Conservation (phyloP, 108 stramenopile species). For the Stephanodiscus triporus region DNA sequence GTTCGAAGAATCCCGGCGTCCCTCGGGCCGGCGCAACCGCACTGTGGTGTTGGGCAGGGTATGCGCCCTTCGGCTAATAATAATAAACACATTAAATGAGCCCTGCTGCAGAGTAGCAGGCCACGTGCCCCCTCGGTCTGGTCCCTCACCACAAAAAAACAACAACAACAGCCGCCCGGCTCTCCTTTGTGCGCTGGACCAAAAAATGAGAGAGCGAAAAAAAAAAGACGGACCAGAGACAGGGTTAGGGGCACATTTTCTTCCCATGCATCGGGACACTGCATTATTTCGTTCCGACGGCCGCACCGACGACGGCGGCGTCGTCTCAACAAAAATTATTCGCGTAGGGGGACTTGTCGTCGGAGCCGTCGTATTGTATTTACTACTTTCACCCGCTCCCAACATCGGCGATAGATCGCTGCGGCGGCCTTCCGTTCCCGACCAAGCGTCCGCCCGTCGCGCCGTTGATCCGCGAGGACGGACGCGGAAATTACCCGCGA, state of each 20-base stretch:
- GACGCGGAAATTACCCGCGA: conserved; percentile 45
- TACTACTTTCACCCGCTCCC: conserved; percentile 30
- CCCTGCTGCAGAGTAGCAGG: too few relatives aligned
- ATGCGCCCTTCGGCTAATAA: too few relatives aligned
- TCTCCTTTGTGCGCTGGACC: too few relatives aligned
- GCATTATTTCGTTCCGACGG: neutral
- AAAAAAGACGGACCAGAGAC: too few relatives aligned
- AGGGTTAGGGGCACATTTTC: neutral
- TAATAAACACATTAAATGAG: too few relatives aligned
- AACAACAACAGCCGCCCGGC: too few relatives aligned
- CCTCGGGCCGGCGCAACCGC: too few relatives aligned
- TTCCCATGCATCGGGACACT: conserved; percentile 6
- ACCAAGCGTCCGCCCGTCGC: neutral
- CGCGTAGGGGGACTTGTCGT: conserved; percentile 26
- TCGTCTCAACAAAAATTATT: conserved; percentile 3
- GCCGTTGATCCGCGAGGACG: conserved; percentile 36
- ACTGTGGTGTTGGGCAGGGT: too few relatives aligned
- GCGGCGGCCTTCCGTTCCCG: neutral
- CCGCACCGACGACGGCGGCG: conserved; percentile 7
- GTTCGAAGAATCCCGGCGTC: too few relatives aligned
- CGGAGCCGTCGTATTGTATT: conserved; percentile 13
- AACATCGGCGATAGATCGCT: conserved; percentile 18
- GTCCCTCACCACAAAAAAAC: too few relatives aligned
- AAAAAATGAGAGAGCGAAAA: too few relatives aligned
- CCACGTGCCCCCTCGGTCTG: too few relatives aligned